These are phyloP conservation scores for Pachysandra terminalis DNA, from an alignment of 164 flowering plant genomes.

Conservation along the genomic window DNA sequence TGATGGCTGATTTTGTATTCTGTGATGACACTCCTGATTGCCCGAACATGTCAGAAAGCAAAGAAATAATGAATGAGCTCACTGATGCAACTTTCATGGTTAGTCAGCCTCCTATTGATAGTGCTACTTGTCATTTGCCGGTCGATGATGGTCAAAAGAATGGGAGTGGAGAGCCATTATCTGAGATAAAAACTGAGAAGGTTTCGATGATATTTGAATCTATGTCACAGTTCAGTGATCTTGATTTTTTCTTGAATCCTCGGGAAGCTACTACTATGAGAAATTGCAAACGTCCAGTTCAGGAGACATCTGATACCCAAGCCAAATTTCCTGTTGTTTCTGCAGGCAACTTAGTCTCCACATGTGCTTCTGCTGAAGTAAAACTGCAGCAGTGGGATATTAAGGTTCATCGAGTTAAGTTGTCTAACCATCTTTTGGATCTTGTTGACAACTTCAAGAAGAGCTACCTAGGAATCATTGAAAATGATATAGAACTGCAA, in stretches of 20 bases:
- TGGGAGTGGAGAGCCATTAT: conserved; percentile 20
- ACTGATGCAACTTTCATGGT: conserved; percentile 15
- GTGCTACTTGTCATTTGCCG: conserved; percentile 18
- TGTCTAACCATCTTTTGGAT: conserved; percentile 38
- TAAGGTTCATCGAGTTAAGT: conserved; percentile 28
- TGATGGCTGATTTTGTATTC: conserved; percentile 39
- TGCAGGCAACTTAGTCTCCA: conserved; percentile 13
- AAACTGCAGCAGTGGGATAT: conserved; percentile 25
- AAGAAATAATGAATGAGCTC: conserved; percentile 29
- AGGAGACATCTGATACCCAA: conserved; percentile 17
- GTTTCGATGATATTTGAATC: conserved; percentile 37
- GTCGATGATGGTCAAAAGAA: conserved; percentile 25
- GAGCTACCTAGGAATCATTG: conserved; percentile 35
- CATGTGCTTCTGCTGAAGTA: conserved; percentile 17
- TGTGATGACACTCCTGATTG: conserved; percentile 24
- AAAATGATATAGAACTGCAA: conserved; percentile 26
- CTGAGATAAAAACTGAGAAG: conserved; percentile 25
- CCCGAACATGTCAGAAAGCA: conserved; percentile 25
- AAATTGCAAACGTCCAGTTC: conserved; percentile 24
- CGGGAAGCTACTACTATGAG: conserved; percentile 27
- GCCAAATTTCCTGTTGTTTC: conserved; percentile 19
- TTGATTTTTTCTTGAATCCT: conserved; percentile 68
- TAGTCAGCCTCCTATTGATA: conserved; percentile 15
- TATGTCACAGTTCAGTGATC: conserved; percentile 54
- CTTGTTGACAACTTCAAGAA: conserved; percentile 32